Evolutionary conservation across 2,329 filamentous ascomycete genomes (phyloP).

Genomic region (Penicillium olsonii): DNA sequence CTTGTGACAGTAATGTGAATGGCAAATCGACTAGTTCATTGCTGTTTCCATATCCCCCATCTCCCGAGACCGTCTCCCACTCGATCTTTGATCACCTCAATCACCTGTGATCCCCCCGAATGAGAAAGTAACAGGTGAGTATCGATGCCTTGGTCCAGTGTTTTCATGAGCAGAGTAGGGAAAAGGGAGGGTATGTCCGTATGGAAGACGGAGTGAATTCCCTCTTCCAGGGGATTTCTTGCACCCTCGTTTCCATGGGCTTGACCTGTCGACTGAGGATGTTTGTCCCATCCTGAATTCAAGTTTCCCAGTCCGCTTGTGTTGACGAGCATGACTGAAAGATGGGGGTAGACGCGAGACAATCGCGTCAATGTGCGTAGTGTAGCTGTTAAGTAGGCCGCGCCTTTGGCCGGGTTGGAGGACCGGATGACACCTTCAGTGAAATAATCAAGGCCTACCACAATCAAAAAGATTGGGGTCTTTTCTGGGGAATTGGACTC

Average conservation of each 20-base stretch:
- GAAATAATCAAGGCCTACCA: slow-evolving; percentile 41
- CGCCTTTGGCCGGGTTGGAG: slow-evolving; percentile 38
- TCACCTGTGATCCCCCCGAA: slow-evolving; percentile 25
- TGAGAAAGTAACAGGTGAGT: slow-evolving; percentile 40
- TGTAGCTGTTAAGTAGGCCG: slow-evolving; percentile 34
- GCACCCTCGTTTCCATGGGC: neutral
- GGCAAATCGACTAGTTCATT: slow-evolving; percentile 1
- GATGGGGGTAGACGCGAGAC: slow-evolving; percentile 29
- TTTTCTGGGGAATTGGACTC: neutral
- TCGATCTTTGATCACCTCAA: slow-evolving; percentile 45
- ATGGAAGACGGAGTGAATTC: slow-evolving; percentile 31
- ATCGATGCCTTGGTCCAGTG: slow-evolving; percentile 43
- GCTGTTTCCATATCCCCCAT: slow-evolving; percentile 35
- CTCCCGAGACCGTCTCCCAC: slow-evolving; percentile 36
- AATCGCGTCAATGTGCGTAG: slow-evolving; percentile 37
- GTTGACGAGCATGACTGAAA: slow-evolving; percentile 42
- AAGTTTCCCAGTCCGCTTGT: slow-evolving; percentile 31
- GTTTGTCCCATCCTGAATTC: neutral
- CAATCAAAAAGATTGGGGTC: slow-evolving; percentile 28
- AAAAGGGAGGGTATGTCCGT: slow-evolving; percentile 20
- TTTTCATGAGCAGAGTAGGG: slow-evolving; percentile 35
- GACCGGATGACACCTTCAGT: slow-evolving; percentile 39
- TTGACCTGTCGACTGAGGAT: neutral
- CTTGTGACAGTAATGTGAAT: too few species aligned
- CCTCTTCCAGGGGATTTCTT: slow-evolving; percentile 16